Percentiles rank a stretch among this genome's conserved stretches.
Conservation (phyloP, 495 filamentous ascomycete genomes). For the Penicillium pancosmium region DNA sequence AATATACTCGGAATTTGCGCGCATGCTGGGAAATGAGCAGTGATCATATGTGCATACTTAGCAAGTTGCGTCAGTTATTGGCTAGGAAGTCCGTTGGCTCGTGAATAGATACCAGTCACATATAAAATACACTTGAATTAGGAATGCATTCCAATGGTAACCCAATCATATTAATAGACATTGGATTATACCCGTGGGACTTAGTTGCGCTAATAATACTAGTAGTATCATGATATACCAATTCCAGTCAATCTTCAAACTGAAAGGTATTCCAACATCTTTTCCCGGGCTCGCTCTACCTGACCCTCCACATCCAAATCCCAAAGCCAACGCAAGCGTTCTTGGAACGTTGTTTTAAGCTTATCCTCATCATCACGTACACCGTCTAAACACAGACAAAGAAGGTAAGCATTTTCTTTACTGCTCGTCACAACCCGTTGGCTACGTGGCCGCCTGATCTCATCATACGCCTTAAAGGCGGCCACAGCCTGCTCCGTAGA, state of each 20-base stretch:
- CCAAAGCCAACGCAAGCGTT: slow-evolving; percentile 56
- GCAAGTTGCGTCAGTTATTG: no score
- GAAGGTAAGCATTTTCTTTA: slow-evolving; percentile 42
- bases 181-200: no score
- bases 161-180: no score
- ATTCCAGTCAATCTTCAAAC: not conserved
- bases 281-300: slow-evolving; percentile 26
- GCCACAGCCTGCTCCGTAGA: slow-evolving; percentile 26
- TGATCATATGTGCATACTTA: not conserved
- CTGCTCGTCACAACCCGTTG: slow-evolving; percentile 54
- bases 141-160: no score
- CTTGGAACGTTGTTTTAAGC: slow-evolving; percentile 42
- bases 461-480: slow-evolving; percentile 67
- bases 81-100: no score
- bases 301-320: slow-evolving; percentile 38
- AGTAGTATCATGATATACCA: no score
- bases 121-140: no score
- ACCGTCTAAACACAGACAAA: slow-evolving; percentile 45
- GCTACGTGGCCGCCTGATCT: slow-evolving; percentile 54
- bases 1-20: not conserved
- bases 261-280: slow-evolving; percentile 18
- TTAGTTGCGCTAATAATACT: no score
- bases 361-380: slow-evolving; percentile 47
- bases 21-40: not conserved
- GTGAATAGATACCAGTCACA: no score